Conservation (phyloP, 2,329 filamentous ascomycete genomes). For the Ophiocordyceps australis region DNA sequence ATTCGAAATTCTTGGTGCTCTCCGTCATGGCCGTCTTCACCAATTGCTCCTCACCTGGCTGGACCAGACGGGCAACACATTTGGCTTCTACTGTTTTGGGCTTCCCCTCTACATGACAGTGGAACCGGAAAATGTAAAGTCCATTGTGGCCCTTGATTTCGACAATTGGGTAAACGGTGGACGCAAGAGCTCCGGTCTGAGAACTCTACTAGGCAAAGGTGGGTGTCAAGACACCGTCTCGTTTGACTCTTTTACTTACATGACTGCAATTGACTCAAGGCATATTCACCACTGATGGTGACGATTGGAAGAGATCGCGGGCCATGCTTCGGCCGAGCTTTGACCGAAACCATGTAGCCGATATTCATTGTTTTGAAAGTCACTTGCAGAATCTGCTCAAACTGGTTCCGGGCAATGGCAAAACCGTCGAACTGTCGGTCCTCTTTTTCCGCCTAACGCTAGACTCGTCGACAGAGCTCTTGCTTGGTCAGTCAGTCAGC, state of each 20-base stretch:
- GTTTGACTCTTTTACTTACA: neutral
- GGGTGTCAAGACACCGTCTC: too few relatives aligned
- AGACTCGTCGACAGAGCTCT: slow-evolving; percentile 34
- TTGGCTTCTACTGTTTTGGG: too few relatives aligned
- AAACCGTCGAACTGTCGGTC: slow-evolving; percentile 24
- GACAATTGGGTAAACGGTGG: too few relatives aligned
- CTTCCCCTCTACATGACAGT: too few relatives aligned
- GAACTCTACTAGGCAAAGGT: neutral
- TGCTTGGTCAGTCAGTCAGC: slow-evolving; percentile 29
- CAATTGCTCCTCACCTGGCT: too few relatives aligned
- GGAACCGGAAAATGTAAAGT: too few relatives aligned
- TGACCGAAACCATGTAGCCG: slow-evolving; percentile 7
- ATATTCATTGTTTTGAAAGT: slow-evolving; percentile 6
- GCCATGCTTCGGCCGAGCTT: slow-evolving; percentile 12
- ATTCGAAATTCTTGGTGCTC: too few relatives aligned
- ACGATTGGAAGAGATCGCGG: slow-evolving; percentile 20
- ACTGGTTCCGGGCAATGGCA: slow-evolving; percentile 4
- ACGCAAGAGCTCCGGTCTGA: too few relatives aligned
- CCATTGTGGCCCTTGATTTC: too few relatives aligned
- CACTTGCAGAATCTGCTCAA: slow-evolving; percentile 15
- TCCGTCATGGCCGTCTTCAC: too few relatives aligned
- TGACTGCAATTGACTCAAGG: slow-evolving; percentile 15
- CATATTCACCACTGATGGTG: slow-evolving; percentile 24
- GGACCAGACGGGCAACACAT: too few relatives aligned
- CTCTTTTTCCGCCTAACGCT: slow-evolving; percentile 38